These are phyloP conservation scores for Neoboletus brunneissimus DNA, from an alignment of 768 basidiomycete genomes.

Conservation along the genomic window DNA sequence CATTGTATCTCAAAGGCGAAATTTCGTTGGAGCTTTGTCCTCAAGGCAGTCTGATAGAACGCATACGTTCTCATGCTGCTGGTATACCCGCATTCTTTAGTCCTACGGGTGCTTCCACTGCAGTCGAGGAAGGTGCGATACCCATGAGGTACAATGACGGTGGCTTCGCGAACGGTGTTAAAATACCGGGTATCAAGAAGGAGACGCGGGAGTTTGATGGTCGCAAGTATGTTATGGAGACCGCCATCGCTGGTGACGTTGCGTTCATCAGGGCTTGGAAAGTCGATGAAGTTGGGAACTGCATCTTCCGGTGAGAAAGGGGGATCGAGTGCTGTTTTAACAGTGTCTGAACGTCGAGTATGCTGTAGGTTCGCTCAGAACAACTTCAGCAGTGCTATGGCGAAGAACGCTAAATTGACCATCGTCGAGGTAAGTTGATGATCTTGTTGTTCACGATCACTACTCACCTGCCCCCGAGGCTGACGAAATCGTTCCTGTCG, in stretches of 20 bases:
- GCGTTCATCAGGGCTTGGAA: constrained; percentile 91
- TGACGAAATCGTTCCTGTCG: constrained; percentile 84
- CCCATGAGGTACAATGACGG: constrained; percentile 77
- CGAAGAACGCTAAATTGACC: constrained; percentile 82
- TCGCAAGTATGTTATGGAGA: constrained; percentile 78
- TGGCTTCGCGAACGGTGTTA: constrained; percentile 67
- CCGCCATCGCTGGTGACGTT: constrained; percentile 74
- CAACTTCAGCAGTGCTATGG: constrained; percentile 87
- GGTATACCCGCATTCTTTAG: constrained; percentile 95
- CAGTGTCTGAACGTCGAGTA: not conserved
- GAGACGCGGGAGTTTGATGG: constrained; percentile 77
- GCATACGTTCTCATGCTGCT: constrained; percentile 83
- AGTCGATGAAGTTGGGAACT: constrained; percentile 88
- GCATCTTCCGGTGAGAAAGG: constrained; percentile 69
- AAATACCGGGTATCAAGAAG: constrained; percentile 70
- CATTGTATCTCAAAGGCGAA: constrained; percentile 73
- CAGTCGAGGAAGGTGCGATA: constrained; percentile 75
- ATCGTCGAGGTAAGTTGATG: constrained; percentile 71
- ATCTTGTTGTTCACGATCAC: constrained; percentile 1
- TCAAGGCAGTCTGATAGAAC: constrained; percentile 87
- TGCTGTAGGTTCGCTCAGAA: constrained; percentile 71
- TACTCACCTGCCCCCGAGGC: constrained; percentile 47
- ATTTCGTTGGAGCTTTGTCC: constrained; percentile 88
- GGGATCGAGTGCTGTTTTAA: not conserved
- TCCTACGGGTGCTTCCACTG: constrained; percentile 84